phyloP scores from a whole-genome alignment of 2,329 filamentous ascomycete genomes.

The Fusarium sororula region DNA sequence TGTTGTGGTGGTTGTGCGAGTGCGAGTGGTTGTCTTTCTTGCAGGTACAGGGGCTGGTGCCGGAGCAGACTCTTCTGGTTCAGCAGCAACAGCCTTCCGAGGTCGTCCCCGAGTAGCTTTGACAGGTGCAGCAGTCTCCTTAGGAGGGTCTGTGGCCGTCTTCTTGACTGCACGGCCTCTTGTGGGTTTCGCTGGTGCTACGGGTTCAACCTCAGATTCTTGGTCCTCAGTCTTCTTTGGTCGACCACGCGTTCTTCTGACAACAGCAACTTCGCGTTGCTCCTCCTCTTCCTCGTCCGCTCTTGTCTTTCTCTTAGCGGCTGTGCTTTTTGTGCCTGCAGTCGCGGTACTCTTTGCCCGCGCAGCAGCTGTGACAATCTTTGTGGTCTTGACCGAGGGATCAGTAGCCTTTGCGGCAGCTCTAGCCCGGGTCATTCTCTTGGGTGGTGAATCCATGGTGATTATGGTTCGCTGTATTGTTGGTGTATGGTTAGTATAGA shows the following conservation, averaged over 20 bases:
- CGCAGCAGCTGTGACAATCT: conserved; percentile 59
- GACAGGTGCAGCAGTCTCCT: conserved; percentile 38
- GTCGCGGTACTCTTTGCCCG: conserved; percentile 55
- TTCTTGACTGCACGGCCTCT: conserved; percentile 45
- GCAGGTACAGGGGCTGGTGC: conserved; percentile 44
- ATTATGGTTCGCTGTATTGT: conserved; percentile 20
- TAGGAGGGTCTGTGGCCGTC: conserved; percentile 36
- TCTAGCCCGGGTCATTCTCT: conserved; percentile 65
- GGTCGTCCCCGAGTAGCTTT: conserved; percentile 56
- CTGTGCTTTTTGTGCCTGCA: conserved; percentile 47
- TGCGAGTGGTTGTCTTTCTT: conserved; percentile 47
- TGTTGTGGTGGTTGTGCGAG: conserved; percentile 42
- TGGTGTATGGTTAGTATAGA: conserved; percentile 39
- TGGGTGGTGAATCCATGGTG: conserved; percentile 67
- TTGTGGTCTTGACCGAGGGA: conserved; percentile 52
- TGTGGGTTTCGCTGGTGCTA: conserved; percentile 40
- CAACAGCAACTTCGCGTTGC: conserved; percentile 43
- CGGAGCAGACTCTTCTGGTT: conserved; percentile 37
- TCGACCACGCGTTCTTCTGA: conserved; percentile 54
- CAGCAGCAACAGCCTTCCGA: conserved; percentile 49
- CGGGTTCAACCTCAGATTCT: conserved; percentile 27
- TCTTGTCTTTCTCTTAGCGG: conserved; percentile 61
- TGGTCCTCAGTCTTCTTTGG: conserved; percentile 53
- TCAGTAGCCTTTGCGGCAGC: conserved; percentile 55
- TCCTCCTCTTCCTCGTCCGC: conserved; percentile 62